Evolutionary conservation across 2,329 filamentous ascomycete species (phyloP).

Genomic region (Colletotrichum ledebouriae): DNA sequence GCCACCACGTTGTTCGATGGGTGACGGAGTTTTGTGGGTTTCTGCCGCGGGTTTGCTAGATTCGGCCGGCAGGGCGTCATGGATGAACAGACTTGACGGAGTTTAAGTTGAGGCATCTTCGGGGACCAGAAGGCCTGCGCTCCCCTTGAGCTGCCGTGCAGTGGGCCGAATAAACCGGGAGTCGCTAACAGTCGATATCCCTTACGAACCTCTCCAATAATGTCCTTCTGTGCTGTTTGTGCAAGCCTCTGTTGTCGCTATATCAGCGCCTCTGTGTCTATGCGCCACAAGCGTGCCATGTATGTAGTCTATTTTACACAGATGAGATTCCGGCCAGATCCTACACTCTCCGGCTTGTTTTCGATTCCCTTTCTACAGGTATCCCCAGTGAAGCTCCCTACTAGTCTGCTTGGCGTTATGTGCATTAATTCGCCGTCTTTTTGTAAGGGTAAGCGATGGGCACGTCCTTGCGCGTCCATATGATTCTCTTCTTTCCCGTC

Average conservation of each 20-base stretch:
- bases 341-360: not conserved
- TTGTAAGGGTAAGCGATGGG: conserved; percentile 75
- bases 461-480: conserved; percentile 89
- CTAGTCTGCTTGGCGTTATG: too few relatives aligned
- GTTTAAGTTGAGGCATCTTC: conserved; percentile 32
- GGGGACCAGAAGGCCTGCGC: conserved; percentile 39
- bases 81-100: conserved; percentile 31
- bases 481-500: conserved; percentile 90
- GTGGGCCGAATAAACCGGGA: conserved; percentile 27
- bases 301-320: conserved; percentile 21
- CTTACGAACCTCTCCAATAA: not conserved
- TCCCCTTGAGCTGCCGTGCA: conserved; percentile 21
- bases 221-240: not conserved
- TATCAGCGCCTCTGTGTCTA: conserved; percentile 20
- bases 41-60: conserved; percentile 25
- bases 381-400: not conserved
- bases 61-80: conserved; percentile 34
- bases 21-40: conserved; percentile 47
- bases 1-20: conserved; percentile 6
- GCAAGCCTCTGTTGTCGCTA: conserved; percentile 12
- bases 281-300: not conserved
- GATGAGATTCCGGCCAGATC: conserved; percentile 22
- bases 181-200: conserved; percentile 24
- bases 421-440: conserved; percentile 31
- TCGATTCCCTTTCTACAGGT: not conserved